Evolutionary conservation across 768 basidiomycete genomes (phyloP).

Genomic region (Sistotremastrum niveocremeum): DNA sequence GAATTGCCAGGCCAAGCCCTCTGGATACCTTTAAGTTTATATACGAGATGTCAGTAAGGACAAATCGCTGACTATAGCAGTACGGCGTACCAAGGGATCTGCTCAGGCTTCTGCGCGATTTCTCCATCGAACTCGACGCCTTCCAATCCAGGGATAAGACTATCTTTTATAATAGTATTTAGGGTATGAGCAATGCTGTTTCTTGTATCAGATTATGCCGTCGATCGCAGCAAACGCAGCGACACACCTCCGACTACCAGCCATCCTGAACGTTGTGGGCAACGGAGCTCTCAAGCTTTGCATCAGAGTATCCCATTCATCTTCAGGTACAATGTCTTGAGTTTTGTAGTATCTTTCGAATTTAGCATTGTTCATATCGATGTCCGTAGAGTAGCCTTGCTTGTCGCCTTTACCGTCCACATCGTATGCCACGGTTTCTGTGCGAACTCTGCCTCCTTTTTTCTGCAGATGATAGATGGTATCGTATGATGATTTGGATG

Average conservation of each 20-base stretch:
- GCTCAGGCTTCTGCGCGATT: conserved; percentile 61
- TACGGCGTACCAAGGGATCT: conserved; percentile 65
- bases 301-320: conserved; percentile 71
- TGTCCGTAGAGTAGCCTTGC: too few relatives aligned
- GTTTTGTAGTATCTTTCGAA: conserved; percentile 57
- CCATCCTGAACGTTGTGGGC: conserved; percentile 89
- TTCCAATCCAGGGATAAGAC: conserved; percentile 65
- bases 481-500: too few relatives aligned
- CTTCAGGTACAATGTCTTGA: conserved; percentile 61
- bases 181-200: conserved; percentile 55
- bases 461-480: too few relatives aligned
- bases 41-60: background rate
- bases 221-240: background rate
- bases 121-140: conserved; percentile 67
- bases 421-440: too few relatives aligned
- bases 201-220: conserved; percentile 4
- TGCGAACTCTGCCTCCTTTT: too few relatives aligned
- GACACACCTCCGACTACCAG: conserved; percentile 70
- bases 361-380: conserved; percentile 57
- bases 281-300: conserved; percentile 52
- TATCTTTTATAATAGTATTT: conserved; percentile 62
- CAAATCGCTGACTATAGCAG: background rate
- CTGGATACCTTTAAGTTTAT: conserved; percentile 62
- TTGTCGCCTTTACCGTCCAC: too few relatives aligned
- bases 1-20: conserved; percentile 92